Evolutionary conservation across 768 basidiomycete species (phyloP).

Genomic region (Megacollybia marginata): DNA sequence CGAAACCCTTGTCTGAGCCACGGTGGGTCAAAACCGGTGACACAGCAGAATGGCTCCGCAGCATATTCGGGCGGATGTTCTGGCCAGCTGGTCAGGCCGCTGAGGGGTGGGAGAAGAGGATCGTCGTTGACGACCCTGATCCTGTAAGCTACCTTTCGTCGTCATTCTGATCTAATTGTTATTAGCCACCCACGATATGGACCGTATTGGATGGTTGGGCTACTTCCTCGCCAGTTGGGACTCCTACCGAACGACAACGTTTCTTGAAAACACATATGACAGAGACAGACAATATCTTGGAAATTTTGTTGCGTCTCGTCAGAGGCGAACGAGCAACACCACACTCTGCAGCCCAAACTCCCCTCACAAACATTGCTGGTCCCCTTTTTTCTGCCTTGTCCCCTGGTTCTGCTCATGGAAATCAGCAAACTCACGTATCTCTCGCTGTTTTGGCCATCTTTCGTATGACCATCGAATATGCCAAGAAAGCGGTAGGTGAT

Average conservation of each 20-base stretch:
- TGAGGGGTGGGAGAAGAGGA: constrained; percentile 94
- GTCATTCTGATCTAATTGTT: constrained; percentile 1
- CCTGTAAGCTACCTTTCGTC: constrained; percentile 50
- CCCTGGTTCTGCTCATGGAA: constrained; percentile 71
- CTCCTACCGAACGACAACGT: constrained; percentile 67
- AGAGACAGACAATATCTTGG: constrained; percentile 82
- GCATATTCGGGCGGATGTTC: constrained; percentile 83
- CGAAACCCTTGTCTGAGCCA: constrained; percentile 86
- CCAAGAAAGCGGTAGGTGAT: constrained; percentile 58
- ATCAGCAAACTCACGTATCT: constrained; percentile 91
- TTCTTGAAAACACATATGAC: constrained; percentile 88
- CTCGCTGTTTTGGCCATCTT: constrained; percentile 91
- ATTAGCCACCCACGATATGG: constrained; percentile 84
- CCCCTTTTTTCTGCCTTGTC: constrained; percentile 64
- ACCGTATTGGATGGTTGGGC: constrained; percentile 90
- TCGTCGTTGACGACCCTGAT: constrained; percentile 89
- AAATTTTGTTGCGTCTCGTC: constrained; percentile 87
- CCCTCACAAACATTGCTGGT: constrained; percentile 48
- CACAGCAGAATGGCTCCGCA: constrained; percentile 88
- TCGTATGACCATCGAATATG: constrained; percentile 77
- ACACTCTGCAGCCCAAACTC: constrained; percentile 42
- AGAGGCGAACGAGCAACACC: constrained; percentile 80
- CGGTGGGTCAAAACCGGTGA: constrained; percentile 96
- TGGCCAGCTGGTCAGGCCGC: constrained; percentile 78
- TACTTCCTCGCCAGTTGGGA: constrained; percentile 72